Evolutionary conservation across 495 filamentous ascomycete genomes (phyloP).

Genomic region (Penicillium paxilli): DNA sequence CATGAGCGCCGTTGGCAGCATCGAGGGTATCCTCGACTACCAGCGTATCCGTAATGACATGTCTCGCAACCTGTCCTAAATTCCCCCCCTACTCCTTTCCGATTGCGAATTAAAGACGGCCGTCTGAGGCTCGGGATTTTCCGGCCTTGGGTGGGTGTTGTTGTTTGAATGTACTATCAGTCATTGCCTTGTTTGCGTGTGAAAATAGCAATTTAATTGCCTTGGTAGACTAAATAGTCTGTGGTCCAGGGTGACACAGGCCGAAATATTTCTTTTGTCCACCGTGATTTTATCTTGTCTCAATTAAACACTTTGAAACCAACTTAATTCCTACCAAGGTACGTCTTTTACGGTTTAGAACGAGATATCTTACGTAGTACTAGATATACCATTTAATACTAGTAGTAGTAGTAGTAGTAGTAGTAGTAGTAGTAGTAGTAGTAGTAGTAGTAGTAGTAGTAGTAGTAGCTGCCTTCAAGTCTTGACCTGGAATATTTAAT

Average conservation of each 20-base stretch:
- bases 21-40: constrained; percentile 92
- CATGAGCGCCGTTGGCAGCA: constrained; percentile 84
- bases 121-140: constrained; percentile 5
- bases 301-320: constrained; percentile 3
- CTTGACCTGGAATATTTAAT: too few species aligned
- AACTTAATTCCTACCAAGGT: too few species aligned
- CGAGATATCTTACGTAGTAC: too few species aligned
- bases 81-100: constrained; percentile 11
- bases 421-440: too few species aligned
- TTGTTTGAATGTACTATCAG: constrained; percentile 39
- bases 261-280: constrained; percentile 30
- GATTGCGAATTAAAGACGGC: constrained; percentile 26
- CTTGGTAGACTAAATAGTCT: constrained; percentile 38
- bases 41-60: constrained; percentile 85
- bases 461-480: too few species aligned
- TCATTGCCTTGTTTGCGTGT: constrained; percentile 38
- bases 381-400: too few species aligned
- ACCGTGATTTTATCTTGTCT: neutral
- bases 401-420: too few species aligned
- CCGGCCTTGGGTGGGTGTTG: constrained; percentile 11
- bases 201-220: constrained; percentile 39
- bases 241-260: constrained; percentile 18
- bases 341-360: too few species aligned
- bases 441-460: too few species aligned
- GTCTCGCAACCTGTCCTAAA: constrained; percentile 69